phyloP scores from a whole-genome alignment of 768 basidiomycete genomes.

The Cystobasidium ongulense region DNA sequence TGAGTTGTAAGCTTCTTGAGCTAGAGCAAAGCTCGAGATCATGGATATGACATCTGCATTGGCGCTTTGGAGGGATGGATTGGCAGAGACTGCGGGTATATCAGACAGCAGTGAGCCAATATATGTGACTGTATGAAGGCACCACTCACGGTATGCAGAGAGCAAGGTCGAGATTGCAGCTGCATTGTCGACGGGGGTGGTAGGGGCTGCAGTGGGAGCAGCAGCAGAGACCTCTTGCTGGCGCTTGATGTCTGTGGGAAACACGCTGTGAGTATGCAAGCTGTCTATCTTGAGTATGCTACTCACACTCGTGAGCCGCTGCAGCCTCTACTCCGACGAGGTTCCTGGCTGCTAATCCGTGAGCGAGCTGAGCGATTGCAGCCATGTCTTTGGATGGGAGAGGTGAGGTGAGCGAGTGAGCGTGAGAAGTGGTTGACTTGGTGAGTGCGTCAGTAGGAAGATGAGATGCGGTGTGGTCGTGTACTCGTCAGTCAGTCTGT shows the following conservation, averaged over 20 bases:
- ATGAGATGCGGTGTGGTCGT: background rate
- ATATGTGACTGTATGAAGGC: background rate
- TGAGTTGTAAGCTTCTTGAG: background rate
- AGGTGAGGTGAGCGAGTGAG: background rate
- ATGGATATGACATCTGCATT: background rate
- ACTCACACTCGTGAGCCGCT: background rate
- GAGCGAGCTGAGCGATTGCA: background rate
- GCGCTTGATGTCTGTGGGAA: background rate
- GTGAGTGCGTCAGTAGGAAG: background rate
- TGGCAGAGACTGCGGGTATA: background rate
- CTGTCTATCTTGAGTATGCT: background rate
- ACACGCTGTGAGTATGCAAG: background rate
- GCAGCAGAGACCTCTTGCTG: background rate
- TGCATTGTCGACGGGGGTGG: background rate
- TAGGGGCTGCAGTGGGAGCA: background rate
- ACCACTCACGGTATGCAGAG: background rate
- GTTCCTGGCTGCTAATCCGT: background rate
- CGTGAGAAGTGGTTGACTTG: too few relatives aligned
- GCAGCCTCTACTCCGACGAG: background rate
- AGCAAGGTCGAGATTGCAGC: constrained; percentile 15
- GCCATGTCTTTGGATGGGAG: background rate
- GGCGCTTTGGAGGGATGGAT: background rate
- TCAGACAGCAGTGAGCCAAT: background rate
- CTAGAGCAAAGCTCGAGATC: background rate
- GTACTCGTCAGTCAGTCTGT: too few relatives aligned